Evolutionary conservation across 257 asterid species (phyloP).

Genomic region (Linaria vulgaris): DNA sequence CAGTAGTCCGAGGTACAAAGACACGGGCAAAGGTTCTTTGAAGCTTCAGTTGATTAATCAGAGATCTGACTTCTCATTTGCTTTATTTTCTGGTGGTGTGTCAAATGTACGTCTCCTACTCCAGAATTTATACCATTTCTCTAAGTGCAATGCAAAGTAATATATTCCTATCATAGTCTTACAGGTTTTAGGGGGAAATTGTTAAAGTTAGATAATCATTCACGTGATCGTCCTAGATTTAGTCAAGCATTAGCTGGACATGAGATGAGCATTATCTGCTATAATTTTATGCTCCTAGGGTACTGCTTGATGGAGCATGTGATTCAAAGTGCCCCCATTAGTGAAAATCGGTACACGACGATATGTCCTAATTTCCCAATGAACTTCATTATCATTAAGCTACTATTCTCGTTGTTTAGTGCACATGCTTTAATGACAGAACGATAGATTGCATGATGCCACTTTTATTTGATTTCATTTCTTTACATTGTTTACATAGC

Average conservation of each 20-base stretch:
- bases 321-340: background rate
- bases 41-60: constrained; percentile 87
- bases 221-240: background rate
- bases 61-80: constrained; percentile 88
- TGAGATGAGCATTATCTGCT: background rate
- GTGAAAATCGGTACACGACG: background rate
- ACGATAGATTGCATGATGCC: background rate
- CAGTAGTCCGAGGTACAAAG: constrained; percentile 56
- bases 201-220: too few species aligned
- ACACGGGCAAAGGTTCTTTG: constrained; percentile 70
- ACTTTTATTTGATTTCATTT: background rate
- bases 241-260: background rate
- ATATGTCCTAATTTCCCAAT: background rate
- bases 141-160: background rate
- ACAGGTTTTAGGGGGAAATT: too few species aligned
- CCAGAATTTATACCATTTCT: background rate
- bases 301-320: background rate
- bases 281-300: background rate
- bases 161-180: too few species aligned
- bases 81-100: constrained; percentile 84
- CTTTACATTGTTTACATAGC: background rate
- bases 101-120: constrained; percentile 46
- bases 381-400: too few species aligned
- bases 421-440: background rate
- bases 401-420: background rate